Percentiles rank a stretch among this genome's conserved stretches.
Conservation (phyloP, 176 grass and related monocot genomes). For the Zoysia japonica region DNA sequence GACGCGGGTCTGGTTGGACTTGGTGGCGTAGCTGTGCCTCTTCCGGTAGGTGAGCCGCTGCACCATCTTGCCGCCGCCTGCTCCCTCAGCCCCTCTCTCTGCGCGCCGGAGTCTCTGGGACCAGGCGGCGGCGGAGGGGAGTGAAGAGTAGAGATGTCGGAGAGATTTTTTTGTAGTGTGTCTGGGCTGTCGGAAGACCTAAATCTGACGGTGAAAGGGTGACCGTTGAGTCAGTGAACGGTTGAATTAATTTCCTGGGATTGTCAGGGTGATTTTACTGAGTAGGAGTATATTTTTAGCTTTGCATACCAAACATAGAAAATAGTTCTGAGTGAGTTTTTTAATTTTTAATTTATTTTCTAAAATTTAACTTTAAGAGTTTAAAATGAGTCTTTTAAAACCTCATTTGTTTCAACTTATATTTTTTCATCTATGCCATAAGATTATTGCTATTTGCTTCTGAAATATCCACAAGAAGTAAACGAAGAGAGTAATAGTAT, state of each 20-base stretch:
- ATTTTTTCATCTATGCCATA: too few relatives aligned
- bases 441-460: too few relatives aligned
- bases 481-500: too few relatives aligned
- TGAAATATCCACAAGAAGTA: too few relatives aligned
- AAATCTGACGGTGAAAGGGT: constrained; percentile 48
- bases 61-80: constrained; percentile 59
- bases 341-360: too few relatives aligned
- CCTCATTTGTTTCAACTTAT: too few relatives aligned
- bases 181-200: constrained; percentile 38
- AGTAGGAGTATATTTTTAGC: too few relatives aligned
- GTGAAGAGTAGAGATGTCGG: not conserved
- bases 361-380: too few relatives aligned
- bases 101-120: not conserved
- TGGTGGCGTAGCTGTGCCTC: constrained; percentile 76
- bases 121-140: constrained; percentile 17
- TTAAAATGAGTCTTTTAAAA: too few relatives aligned
- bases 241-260: not conserved
- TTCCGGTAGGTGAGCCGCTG: constrained; percentile 80
- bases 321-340: too few relatives aligned
- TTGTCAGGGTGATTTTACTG: not conserved
- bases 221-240: constrained; percentile 4
- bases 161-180: constrained; percentile 29
- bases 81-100: constrained; percentile 28
- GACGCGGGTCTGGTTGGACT: constrained; percentile 78
- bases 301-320: too few relatives aligned